Evolutionary conservation across 2,329 filamentous ascomycete species (phyloP).

Genomic region (Diaporthe vexans): DNA sequence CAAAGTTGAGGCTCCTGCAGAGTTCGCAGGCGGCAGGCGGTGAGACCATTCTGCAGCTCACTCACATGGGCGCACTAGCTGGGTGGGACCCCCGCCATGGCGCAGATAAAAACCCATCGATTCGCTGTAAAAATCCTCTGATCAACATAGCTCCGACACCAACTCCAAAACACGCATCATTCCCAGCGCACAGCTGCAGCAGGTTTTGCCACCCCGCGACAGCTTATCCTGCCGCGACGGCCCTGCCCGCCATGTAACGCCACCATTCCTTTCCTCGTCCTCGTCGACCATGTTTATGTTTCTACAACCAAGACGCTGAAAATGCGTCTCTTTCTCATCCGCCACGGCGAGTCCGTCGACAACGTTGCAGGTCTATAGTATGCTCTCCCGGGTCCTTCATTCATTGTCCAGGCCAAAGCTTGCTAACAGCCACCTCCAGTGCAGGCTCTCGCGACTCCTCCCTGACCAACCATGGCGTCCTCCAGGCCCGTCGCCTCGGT

Average conservation of each 20-base stretch:
- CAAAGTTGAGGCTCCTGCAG: background rate
- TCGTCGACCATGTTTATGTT: constrained; percentile 11
- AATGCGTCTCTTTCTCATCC: constrained; percentile 77
- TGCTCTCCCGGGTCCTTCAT: too few species aligned
- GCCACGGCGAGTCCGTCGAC: constrained; percentile 92
- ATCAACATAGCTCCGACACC: constrained; percentile 23
- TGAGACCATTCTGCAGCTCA: background rate
- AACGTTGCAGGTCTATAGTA: constrained; percentile 86
- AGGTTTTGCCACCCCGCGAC: background rate
- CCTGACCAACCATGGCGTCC: constrained; percentile 84
- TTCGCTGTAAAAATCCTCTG: constrained; percentile 18
- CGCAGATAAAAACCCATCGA: constrained; percentile 27
- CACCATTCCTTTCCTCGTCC: background rate
- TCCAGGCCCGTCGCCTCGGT: constrained; percentile 82
- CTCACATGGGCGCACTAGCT: background rate
- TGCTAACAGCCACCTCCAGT: constrained; percentile 64
- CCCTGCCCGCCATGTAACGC: constrained; percentile 20
- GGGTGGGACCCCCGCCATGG: background rate
- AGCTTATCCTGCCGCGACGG: background rate
- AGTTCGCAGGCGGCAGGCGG: constrained; percentile 3
- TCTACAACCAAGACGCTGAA: constrained; percentile 28
- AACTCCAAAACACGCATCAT: constrained; percentile 23
- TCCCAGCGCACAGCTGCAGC: constrained; percentile 20
- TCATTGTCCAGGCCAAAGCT: constrained; percentile 53
- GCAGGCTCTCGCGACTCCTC: constrained; percentile 86